These are phyloP conservation scores for Rhizophagus clarus DNA, from an alignment of 192 early-diverging fungal species.

Conservation along the genomic window DNA sequence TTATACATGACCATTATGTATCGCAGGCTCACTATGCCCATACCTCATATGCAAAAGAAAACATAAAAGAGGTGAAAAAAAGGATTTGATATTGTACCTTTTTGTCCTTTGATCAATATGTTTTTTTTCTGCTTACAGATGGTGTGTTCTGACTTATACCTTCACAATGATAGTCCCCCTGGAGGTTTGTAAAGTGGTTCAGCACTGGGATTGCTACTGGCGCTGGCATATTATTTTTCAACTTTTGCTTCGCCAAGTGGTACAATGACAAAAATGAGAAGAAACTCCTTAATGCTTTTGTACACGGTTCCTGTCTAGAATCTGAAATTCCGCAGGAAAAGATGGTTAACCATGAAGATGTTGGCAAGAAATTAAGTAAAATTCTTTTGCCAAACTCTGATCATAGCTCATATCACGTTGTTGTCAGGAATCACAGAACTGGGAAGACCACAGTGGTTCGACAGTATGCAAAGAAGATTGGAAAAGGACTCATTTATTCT, in stretches of 20 bases:
- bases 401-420: slow-evolving; percentile 9
- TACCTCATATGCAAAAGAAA: slow-evolving; percentile 18
- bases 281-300: slow-evolving; percentile 14
- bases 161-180: background rate
- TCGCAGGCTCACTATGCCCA: background rate
- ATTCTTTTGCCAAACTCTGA: background rate
- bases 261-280: background rate
- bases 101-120: slow-evolving; percentile 23
- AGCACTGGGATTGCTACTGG: background rate
- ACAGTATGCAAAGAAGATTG: slow-evolving; percentile 5
- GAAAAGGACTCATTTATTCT: slow-evolving; percentile 31
- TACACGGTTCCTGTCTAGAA: slow-evolving; percentile 13
- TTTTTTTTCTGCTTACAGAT: slow-evolving; percentile 12
- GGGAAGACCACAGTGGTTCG: slow-evolving; percentile 24
- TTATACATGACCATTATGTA: background rate
- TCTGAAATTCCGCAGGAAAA: too few relatives aligned
- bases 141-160: slow-evolving; percentile 20
- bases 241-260: background rate
- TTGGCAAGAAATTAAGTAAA: slow-evolving; percentile 1
- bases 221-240: too few relatives aligned
- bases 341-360: background rate
- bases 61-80: slow-evolving; percentile 23
- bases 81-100: slow-evolving; percentile 3
- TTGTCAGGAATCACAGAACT: slow-evolving; percentile 24
- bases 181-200: slow-evolving; percentile 7